Conservation (phyloP, 2,329 filamentous ascomycete genomes). For the Fusarium kyushuense region DNA sequence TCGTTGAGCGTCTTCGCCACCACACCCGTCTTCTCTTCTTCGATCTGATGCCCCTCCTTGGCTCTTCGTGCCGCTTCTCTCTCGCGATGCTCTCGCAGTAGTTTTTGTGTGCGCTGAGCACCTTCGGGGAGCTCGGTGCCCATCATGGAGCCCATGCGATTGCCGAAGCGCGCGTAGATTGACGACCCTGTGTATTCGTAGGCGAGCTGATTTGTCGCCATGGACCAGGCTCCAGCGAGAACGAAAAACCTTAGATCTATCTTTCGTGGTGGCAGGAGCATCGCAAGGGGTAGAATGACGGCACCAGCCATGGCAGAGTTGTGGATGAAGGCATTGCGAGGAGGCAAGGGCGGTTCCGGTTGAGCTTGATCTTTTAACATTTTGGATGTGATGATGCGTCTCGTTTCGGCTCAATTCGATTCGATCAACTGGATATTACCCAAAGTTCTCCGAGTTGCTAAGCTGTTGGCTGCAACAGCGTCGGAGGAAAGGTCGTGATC, state of each 20-base stretch:
- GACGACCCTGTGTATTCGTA: slow-evolving; percentile 69
- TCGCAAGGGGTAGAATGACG: slow-evolving; percentile 60
- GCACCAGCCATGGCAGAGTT: slow-evolving; percentile 62
- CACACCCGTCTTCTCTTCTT: slow-evolving; percentile 51
- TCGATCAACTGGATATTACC: not conserved
- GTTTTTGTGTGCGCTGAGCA: slow-evolving; percentile 60
- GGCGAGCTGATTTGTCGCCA: slow-evolving; percentile 66
- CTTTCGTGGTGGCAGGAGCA: slow-evolving; percentile 65
- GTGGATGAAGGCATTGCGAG: slow-evolving; percentile 57
- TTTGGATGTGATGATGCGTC: not conserved
- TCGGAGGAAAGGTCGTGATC: slow-evolving; percentile 7
- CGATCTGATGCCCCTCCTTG: slow-evolving; percentile 33
- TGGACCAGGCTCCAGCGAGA: slow-evolving; percentile 63
- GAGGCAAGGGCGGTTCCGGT: slow-evolving; percentile 47
- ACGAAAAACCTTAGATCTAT: slow-evolving; percentile 64
- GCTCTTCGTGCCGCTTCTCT: slow-evolving; percentile 51
- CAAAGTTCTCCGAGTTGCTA: not conserved
- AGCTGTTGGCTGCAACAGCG: not conserved
- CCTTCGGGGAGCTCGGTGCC: slow-evolving; percentile 68
- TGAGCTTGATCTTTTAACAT: slow-evolving; percentile 49
- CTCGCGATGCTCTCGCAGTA: slow-evolving; percentile 61
- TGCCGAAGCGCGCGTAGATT: slow-evolving; percentile 61
- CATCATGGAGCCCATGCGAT: slow-evolving; percentile 59
- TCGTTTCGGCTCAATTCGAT: not conserved
- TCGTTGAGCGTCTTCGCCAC: slow-evolving; percentile 56